phyloP scores from a whole-genome alignment of 257 asterid genomes.

The Catharanthus roseus region DNA sequence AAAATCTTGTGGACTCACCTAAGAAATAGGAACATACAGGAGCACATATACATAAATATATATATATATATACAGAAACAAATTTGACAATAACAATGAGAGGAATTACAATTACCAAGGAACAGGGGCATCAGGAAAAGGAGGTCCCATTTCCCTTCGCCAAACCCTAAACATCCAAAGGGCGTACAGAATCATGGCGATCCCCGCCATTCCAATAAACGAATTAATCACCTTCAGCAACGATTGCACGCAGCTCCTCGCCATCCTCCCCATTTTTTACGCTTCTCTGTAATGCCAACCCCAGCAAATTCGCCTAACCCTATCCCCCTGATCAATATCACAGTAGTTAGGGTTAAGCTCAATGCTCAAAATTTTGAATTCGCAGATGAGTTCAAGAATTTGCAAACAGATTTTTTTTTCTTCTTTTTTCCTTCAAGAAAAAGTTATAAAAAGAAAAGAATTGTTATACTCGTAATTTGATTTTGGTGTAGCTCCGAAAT shows the following conservation, averaged over 20 bases:
- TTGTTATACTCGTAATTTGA: background rate
- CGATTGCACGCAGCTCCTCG: constrained; percentile 64
- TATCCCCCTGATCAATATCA: constrained; percentile 12
- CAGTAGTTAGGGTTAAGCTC: constrained; percentile 10
- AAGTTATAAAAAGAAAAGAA: background rate
- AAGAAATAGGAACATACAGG: too few relatives aligned
- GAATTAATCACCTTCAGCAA: constrained; percentile 70
- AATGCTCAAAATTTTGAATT: too few relatives aligned
- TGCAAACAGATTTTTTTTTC: background rate
- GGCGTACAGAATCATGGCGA: constrained; percentile 68
- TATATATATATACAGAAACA: too few relatives aligned
- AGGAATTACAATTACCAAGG: constrained; percentile 65
- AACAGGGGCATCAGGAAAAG: constrained; percentile 29
- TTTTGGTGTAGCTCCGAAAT: background rate
- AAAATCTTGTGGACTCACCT: background rate
- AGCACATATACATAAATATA: too few relatives aligned
- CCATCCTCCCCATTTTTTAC: constrained; percentile 53
- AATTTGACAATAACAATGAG: background rate
- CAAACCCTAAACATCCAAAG: constrained; percentile 87
- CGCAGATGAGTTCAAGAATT: background rate
- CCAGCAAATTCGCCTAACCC: constrained; percentile 14
- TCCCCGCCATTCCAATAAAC: constrained; percentile 67
- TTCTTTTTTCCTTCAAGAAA: background rate
- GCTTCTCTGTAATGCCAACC: background rate
- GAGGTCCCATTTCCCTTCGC: constrained; percentile 43